phyloP scores from a whole-genome alignment of 1,139 yeast genomes.

The Candida glucosophila region DNA sequence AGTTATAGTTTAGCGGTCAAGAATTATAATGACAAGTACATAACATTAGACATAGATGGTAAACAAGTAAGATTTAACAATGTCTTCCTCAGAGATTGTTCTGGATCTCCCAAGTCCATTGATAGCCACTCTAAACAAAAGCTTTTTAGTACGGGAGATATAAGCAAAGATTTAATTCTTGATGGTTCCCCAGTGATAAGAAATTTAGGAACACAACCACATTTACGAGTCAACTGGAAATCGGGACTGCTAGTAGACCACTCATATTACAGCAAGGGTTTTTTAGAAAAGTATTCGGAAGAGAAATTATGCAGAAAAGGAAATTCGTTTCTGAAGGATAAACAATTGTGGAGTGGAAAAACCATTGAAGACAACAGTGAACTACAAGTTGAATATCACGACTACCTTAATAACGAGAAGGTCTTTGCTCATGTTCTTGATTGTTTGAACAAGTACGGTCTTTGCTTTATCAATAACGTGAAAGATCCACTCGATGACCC shows the following conservation, averaged over 20 bases:
- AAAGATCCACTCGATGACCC: slow-evolving; percentile 26
- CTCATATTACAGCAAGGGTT: slow-evolving; percentile 38
- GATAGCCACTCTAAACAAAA: slow-evolving; percentile 57
- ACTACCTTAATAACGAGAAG: slow-evolving; percentile 32
- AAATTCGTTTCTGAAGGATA: slow-evolving; percentile 26
- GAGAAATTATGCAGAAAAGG: slow-evolving; percentile 21
- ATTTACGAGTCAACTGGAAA: slow-evolving; percentile 45
- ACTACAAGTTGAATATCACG: slow-evolving; percentile 27
- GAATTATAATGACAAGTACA: slow-evolving; percentile 11
- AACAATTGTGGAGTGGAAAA: slow-evolving; percentile 32
- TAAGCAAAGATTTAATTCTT: slow-evolving; percentile 18
- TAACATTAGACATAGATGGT: slow-evolving; percentile 13
- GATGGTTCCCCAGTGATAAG: slow-evolving; percentile 17
- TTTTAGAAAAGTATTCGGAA: slow-evolving; percentile 38
- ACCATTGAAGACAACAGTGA: slow-evolving; percentile 10
- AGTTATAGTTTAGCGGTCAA: slow-evolving; percentile 3
- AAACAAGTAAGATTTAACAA: slow-evolving; percentile 38
- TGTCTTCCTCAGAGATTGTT: slow-evolving; percentile 60
- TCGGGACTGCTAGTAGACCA: slow-evolving; percentile 28
- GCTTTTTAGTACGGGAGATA: slow-evolving; percentile 53
- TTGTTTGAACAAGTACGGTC: slow-evolving; percentile 49
- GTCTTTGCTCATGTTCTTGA: slow-evolving; percentile 31
- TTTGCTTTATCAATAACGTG: slow-evolving; percentile 46
- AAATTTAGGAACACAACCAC: slow-evolving; percentile 13
- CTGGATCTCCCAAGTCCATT: slow-evolving; percentile 40